These are phyloP conservation scores for Alternaria angustiovoidea DNA, from an alignment of 2,329 filamentous ascomycete species.

Conservation along the genomic window DNA sequence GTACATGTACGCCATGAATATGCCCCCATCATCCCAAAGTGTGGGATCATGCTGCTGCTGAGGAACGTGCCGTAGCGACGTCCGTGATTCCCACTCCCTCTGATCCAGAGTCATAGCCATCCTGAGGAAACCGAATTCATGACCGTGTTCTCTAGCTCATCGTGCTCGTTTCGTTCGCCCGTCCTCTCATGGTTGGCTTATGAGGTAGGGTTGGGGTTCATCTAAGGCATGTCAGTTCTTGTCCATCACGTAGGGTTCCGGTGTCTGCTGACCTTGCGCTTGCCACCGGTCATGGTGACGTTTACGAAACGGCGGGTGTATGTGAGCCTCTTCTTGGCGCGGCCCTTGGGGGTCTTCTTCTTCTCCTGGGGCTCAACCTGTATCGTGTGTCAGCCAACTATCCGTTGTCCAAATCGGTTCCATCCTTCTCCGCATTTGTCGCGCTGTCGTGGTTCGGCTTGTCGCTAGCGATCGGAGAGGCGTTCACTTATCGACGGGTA, in stretches of 20 bases:
- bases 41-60: constrained; percentile 41
- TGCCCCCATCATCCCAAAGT: constrained; percentile 51
- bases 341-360: constrained; percentile 95
- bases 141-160: constrained; percentile 45
- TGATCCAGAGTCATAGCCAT: constrained; percentile 53
- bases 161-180: constrained; percentile 41
- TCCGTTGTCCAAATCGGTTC: neutral
- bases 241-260: neutral
- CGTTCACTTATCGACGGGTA: constrained; percentile 1
- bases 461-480: constrained; percentile 2
- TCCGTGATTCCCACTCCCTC: constrained; percentile 45
- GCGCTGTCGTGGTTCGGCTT: neutral
- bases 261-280: constrained; percentile 81
- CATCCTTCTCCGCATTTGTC: neutral
- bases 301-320: constrained; percentile 99
- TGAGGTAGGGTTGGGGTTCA: constrained; percentile 85
- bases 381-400: constrained; percentile 36
- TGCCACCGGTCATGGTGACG: constrained; percentile 95
- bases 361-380: constrained; percentile 93
- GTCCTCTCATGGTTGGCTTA: constrained; percentile 55
- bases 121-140: constrained; percentile 48
- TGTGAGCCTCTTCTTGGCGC: constrained; percentile 94
- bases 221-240: constrained; percentile 58
- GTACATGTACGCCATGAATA: constrained; percentile 52
- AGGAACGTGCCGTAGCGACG: constrained; percentile 40